A percentile compares a stretch with the other conserved stretches of the same genome.
phyloP scores from a whole-genome alignment of 2,329 filamentous ascomycete species.

The Verticillium nonalfalfae region DNA sequence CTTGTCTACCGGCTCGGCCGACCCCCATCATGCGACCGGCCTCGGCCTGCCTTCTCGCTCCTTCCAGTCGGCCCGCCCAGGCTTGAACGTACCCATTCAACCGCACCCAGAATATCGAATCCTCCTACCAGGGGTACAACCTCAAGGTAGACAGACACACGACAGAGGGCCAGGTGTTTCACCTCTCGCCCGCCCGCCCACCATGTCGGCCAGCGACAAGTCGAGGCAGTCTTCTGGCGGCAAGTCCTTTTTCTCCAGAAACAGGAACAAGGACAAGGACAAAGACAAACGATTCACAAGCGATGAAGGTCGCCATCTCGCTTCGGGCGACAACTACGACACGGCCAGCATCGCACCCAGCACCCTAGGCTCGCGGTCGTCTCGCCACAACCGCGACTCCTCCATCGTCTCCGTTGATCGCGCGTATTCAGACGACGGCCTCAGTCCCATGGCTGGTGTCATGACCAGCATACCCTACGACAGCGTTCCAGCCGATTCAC shows the following conservation, averaged over 20 bases:
- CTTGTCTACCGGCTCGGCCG: slow-evolving; percentile 2
- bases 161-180: slow-evolving; percentile 11
- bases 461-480: slow-evolving; percentile 89
- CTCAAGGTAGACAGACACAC: not conserved
- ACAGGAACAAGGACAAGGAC: slow-evolving; percentile 62
- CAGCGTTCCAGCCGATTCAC: slow-evolving; percentile 55
- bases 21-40: slow-evolving; percentile 32
- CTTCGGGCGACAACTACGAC: slow-evolving; percentile 50
- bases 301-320: slow-evolving; percentile 49
- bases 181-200: slow-evolving; percentile 12
- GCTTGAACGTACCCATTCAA: slow-evolving; percentile 4
- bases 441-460: slow-evolving; percentile 72
- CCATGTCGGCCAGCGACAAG: slow-evolving; percentile 66
- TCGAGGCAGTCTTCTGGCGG: slow-evolving; percentile 70
- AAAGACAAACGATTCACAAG: slow-evolving; percentile 53
- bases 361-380: slow-evolving; percentile 60
- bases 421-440: slow-evolving; percentile 56
- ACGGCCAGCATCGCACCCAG: slow-evolving; percentile 52
- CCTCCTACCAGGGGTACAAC: not conserved
- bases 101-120: not conserved
- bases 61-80: slow-evolving; percentile 8
- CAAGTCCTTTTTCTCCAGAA: slow-evolving; percentile 83
- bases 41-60: slow-evolving; percentile 17
- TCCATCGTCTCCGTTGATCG: slow-evolving; percentile 67
- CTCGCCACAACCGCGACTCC: slow-evolving; percentile 71